Evolutionary conservation across 306 rosid species (phyloP), one percentile per base, ranked within the genome.

Genomic region (Cicer yamashitae): DNA sequence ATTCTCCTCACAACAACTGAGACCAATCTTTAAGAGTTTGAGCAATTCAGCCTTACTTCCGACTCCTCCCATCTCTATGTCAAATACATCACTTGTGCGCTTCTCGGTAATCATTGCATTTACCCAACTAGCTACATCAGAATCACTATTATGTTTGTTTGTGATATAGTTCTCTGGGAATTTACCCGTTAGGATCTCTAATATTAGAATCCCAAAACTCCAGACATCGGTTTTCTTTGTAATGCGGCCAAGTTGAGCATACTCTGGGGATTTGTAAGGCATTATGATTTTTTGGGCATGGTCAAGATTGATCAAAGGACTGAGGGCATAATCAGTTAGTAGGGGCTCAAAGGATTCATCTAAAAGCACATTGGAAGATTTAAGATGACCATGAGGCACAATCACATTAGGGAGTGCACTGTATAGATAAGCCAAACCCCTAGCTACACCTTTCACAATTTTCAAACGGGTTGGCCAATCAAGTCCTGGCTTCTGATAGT

Each of bases 231-330:
- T 91, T 81, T 91, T 91, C 89, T 85, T 91, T 1, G 97, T 91
- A 9, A 94, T 86, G 60, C 91, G 90, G 2, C 93, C 91, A 8
- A 77, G 84, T 46, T 85, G 89, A n/a, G 93, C 92, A 43, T 82
- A 87, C 78, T 94, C 97, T 0, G 97, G 98, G 6, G 97, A 94
- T 67, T 90, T 94, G 90, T 91, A 94, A 6, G 97, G 97, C 93
- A 90, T 88, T 91, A 91, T 91, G 62, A 85, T 73, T 46, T 80
- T 81, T 41, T 86, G 91, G 4, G 93, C 86, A 25, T 88, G 94
- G 17, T 94, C 97, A 44, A 79, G 48, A 78, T 86, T 94, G 69
- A 87, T 85, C 17, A 91, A 71, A 0, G 97, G 96, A 50, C 84
- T 78, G 7, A 94, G 85, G 4, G 81, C 96, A 59, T 91, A 86